A percentile compares a stretch with the other conserved stretches of the same genome.
Conservation (phyloP, 306 rosid genomes). For the Citrullus mucosospermus region DNA sequence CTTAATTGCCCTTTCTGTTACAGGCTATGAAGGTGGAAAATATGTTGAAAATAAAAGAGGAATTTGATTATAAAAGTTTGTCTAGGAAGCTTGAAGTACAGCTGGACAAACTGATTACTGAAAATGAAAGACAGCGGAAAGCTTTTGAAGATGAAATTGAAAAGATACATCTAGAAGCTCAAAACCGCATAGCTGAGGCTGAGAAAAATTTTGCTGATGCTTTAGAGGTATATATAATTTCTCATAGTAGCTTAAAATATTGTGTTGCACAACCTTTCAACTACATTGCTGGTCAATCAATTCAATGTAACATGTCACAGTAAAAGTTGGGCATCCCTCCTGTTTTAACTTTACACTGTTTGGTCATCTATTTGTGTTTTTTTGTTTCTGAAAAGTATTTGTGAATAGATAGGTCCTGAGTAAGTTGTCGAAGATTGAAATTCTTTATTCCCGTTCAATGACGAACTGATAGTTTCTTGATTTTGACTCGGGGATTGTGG, state of each 20-base stretch:
- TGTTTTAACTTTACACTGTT: not conserved
- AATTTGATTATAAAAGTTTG: conserved; percentile 94
- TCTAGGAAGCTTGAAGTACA: conserved; percentile 83
- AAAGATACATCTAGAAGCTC: conserved; percentile 59
- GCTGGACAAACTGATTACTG: conserved; percentile 77
- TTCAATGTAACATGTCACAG: not conserved
- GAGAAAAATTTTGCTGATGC: conserved; percentile 88
- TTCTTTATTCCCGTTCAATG: not conserved
- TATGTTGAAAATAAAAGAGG: conserved; percentile 93
- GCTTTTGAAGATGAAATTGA: conserved; percentile 72
- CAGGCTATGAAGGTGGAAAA: conserved; percentile 99
- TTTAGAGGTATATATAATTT: conserved; percentile 56
- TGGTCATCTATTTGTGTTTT: not conserved
- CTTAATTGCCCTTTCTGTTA: conserved; percentile 11
- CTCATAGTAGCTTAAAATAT: conserved; percentile 6
- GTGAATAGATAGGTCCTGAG: not conserved
- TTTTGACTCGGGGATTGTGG: not conserved
- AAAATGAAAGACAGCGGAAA: conserved; percentile 91
- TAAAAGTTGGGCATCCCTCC: not conserved
- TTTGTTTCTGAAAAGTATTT: not conserved
- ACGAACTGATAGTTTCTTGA: not conserved
- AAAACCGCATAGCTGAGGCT: conserved; percentile 60
- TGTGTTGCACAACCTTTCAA: not conserved
- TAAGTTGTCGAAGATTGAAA: not conserved
- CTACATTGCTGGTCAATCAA: not conserved